Evolutionary conservation across 2,329 filamentous ascomycete genomes (phyloP), one percentile per base, ranked within the genome.

Genomic region (Ophiostoma australiae): DNA sequence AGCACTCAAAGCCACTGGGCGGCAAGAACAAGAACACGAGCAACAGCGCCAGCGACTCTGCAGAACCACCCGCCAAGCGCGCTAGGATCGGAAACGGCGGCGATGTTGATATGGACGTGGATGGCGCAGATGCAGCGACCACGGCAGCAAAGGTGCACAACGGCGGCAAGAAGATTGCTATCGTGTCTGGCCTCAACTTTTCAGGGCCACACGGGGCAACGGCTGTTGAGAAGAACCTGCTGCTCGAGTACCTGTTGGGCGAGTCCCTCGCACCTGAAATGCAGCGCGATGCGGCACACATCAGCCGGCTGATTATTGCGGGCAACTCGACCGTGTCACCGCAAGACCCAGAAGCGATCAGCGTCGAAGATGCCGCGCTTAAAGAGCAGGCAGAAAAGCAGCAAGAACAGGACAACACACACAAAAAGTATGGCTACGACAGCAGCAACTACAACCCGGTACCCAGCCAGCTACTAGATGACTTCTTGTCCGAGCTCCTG

Each of bases 401-500:
- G 23, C 77, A 81, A 73, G 78, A 84, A 66, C 20, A 70, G 52
- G 11, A 39, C 27, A 75, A 83, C 81, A 72, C 75, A 77, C 1
- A 80, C 69, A 97, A 93, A 79, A 97, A 96, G 78, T 98, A 97
- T 80, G 94, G 95, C 72, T 98, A 98, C 81, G 95, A 99, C 79
- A 89, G 92, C 71, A 89, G 90, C 70, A 81, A 91, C 0, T 99
- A 97, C 83, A 97, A 99, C 78, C 85, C 94, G 1, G 84, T 91
- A 1, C 95, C 95, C 0, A 93, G 92, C 3, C 88, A 91, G 71
- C 89, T 92, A 67, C 86, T 99, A 44, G 95, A 99, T 81, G 85
- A 87, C 6, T 95, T 97, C 78, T 86, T 99, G 44, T 84, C 90
- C 1, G 86, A 90, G 67, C 83, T 99, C 15, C 87, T 99, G 3